Base-by-base conservation (phyloP, 805 yeast genomes). In the Starmerella sirachaensis region DNA sequence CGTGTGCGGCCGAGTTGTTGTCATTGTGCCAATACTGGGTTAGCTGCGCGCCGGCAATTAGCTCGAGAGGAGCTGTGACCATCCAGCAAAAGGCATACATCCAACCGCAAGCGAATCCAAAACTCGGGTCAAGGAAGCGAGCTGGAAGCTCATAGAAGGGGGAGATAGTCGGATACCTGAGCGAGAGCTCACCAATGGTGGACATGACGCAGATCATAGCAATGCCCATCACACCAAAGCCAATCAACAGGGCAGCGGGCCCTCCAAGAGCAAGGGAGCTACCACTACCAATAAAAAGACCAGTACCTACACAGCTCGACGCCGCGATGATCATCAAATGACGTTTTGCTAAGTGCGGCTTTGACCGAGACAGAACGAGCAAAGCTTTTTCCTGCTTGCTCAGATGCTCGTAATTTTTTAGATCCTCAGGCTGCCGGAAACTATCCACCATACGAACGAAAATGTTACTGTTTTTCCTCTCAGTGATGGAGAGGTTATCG, bases 251-350 rank as follows among this genome's bases (percentile, higher is more conserved):
- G 33, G 70, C 70, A 11, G 71, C 81, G 3, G 85, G 83, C 21
- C 85, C 85, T 45, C 78, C 78, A 11, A 58, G 54, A 26, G 55
- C 51, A 45, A 78, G 61, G 2, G 77, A 69, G 21, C 60, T 51
- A 32, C 79, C 81, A 17, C 74, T 66, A 51, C 84, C 84, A 37
- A 77, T 76, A 45, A 78, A 69, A 38, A 77, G 59, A 57, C 84
- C 83, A 1, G 83, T 75, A 49, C 84, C 84, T 32, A 76, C 73
- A 48, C 88, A 81, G 48, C 91, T 88, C 48, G 91, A 93, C 47
- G 82, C 72, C 46, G 91, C 79, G 53, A 78, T 74, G 79, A 78
- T 74, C 39, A 74, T 67, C 45, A 76, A 66, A 52, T 77, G 84
- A 37, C 84, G 40, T 28, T 46, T 43, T 20, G 42, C 35, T 12